A percentile compares a stretch with the other conserved stretches of the same genome.
These are phyloP conservation scores for Thalassia testudinum DNA, from an alignment of 116 monocot genomes.

Conservation along the genomic window DNA sequence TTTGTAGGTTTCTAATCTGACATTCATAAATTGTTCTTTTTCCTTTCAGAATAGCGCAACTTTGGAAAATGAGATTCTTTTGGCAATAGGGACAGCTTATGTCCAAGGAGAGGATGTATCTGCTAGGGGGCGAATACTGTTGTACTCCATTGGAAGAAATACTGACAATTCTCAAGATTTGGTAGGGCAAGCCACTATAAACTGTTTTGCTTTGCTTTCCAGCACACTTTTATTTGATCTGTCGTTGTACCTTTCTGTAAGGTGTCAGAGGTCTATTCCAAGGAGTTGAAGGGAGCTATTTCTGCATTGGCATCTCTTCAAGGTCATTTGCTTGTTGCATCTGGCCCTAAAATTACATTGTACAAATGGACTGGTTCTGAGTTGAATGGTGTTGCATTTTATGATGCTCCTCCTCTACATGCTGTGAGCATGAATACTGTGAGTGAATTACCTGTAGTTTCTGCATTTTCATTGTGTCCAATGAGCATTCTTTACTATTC, in stretches of 20 bases:
- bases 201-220: not conserved
- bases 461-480: too few species aligned
- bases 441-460: conserved; percentile 16
- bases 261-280: conserved; percentile 87
- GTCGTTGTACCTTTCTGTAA: conserved; percentile 9
- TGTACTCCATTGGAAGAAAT: conserved; percentile 58
- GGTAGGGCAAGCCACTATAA: conserved; percentile 20
- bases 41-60: conserved; percentile 56
- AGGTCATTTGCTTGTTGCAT: conserved; percentile 87
- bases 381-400: conserved; percentile 95
- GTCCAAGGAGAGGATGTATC: conserved; percentile 93
- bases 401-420: conserved; percentile 89
- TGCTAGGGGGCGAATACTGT: conserved; percentile 73
- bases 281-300: conserved; percentile 89
- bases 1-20: too few species aligned
- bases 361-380: conserved; percentile 92
- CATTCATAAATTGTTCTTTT: too few species aligned
- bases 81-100: conserved; percentile 89
- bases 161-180: conserved; percentile 51
- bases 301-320: conserved; percentile 94
- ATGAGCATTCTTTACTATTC: not conserved
- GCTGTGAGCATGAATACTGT: conserved; percentile 97
- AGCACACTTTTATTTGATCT: not conserved
- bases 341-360: conserved; percentile 87
- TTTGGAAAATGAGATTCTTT: conserved; percentile 73